phyloP scores from a whole-genome alignment of 805 yeast genomes.

The Lipomyces starkeyi region DNA sequence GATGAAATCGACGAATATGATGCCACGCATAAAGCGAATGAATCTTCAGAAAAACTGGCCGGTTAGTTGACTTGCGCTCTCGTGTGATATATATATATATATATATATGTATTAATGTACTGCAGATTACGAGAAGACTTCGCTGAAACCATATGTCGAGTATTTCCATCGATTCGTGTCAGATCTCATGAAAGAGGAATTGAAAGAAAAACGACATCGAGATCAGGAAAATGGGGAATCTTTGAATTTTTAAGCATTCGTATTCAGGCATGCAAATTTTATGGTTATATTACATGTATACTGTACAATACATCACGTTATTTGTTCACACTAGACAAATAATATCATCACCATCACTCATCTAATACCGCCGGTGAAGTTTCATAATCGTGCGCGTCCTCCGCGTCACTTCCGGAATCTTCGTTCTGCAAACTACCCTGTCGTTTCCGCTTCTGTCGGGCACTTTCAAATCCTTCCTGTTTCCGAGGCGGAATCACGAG shows the following conservation, averaged over 20 bases:
- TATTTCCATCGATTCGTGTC: slow-evolving; percentile 68
- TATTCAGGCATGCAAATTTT: neutral
- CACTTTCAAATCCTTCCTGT: slow-evolving; percentile 39
- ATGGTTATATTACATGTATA: neutral
- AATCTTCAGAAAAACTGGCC: slow-evolving; percentile 19
- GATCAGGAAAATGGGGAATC: slow-evolving; percentile 18
- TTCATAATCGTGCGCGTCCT: neutral
- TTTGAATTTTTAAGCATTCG: slow-evolving; percentile 16
- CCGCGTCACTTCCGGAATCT: neutral
- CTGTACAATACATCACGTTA: neutral
- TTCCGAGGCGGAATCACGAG: slow-evolving; percentile 86
- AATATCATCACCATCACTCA: neutral
- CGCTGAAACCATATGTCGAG: slow-evolving; percentile 72
- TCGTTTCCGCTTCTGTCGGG: slow-evolving; percentile 39
- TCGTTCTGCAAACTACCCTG: neutral
- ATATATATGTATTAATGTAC: neutral
- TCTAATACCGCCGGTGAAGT: neutral
- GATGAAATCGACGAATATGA: slow-evolving; percentile 59
- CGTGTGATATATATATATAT: neutral
- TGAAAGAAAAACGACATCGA: slow-evolving; percentile 48
- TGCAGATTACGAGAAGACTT: slow-evolving; percentile 65
- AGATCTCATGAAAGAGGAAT: slow-evolving; percentile 62
- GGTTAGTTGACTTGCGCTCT: slow-evolving; percentile 7
- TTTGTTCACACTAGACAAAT: neutral
- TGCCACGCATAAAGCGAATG: neutral